These are phyloP conservation scores for Massariosphaeria phaeospora DNA, from an alignment of 495 filamentous ascomycete species.

Conservation along the genomic window DNA sequence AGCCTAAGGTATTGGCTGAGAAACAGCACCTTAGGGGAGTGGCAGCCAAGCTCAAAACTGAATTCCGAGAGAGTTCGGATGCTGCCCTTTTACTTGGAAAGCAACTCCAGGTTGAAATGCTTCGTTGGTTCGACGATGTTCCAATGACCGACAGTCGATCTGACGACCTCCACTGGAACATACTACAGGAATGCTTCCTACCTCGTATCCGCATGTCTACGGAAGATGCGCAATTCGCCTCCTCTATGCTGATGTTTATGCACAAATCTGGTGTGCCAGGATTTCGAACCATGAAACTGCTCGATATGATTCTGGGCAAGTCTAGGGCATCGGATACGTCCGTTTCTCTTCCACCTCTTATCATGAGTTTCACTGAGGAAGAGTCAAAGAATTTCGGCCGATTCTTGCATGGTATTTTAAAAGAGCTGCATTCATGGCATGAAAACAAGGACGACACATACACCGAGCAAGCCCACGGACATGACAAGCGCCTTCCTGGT, in stretches of 20 bases:
- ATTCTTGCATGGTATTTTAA: slow-evolving; percentile 75
- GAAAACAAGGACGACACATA: slow-evolving; percentile 62
- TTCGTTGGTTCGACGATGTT: slow-evolving; percentile 61
- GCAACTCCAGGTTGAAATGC: slow-evolving; percentile 68
- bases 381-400: slow-evolving; percentile 88
- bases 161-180: slow-evolving; percentile 62
- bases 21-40: neutral
- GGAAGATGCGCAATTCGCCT: slow-evolving; percentile 79
- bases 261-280: slow-evolving; percentile 76
- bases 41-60: no score
- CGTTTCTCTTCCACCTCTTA: no score
- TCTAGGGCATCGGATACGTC: slow-evolving; percentile 68
- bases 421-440: slow-evolving; percentile 80
- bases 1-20: neutral
- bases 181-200: slow-evolving; percentile 86
- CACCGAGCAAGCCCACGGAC: slow-evolving; percentile 70
- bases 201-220: slow-evolving; percentile 80
- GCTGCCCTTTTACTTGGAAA: no score
- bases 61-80: no score
- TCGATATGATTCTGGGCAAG: slow-evolving; percentile 79
- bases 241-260: slow-evolving; percentile 76
- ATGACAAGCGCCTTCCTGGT: slow-evolving; percentile 58
- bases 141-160: slow-evolving; percentile 54
- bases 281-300: slow-evolving; percentile 78
- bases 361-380: slow-evolving; percentile 80